Base-by-base conservation (phyloP, 192 early-diverging fungal genomes). In the Coemansia sp. region DNA sequence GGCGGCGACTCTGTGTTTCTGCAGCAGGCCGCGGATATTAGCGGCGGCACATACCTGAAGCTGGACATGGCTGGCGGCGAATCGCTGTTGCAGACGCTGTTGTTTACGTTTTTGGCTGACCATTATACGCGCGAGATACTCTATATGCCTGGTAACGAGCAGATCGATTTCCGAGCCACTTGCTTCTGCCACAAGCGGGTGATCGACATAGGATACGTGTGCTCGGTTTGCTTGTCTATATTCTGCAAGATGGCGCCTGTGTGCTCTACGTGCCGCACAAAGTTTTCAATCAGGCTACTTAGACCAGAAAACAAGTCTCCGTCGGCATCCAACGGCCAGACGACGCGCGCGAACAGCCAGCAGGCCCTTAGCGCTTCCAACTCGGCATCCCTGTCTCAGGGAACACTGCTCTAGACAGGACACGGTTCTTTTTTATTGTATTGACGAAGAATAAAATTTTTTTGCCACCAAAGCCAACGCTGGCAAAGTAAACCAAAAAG, bases 181-280 rank as follows among this genome's bases (percentile, higher is more conserved):
- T 99, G 97, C 68, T 99, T 99, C 57, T 99, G 97, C 71, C 97
- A 99, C 76, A 94, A 93, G 66, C 86, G 84, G 49, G 88, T 93
- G 36, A 87, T 98, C 14, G 91, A 94, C 65, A 85, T 97, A 63
- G 97, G 94, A 0, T 98, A 84, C 77, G 97, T 99, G n/a, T 99
- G 97, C 69, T 95, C 94, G 1, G 95, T 98, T 13, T 99, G 97
- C 66, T 71, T 99, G 27, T 95, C 97, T 18, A 95, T 90, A 60
- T 90, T 90, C 74, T 90, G 89, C 63, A 67, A 80, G 47, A 83
- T 82, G 65, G 84, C 87, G 8, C 89, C 89, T 0, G 86, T 90
- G 0, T 90, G 89, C 75, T 90, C 89, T 20, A 90, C 89, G 11
- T 90, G 89, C 84, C 82, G 85, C 55, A 89, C 88, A 28, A 89